These are phyloP conservation scores for Colletotrichum trifolii DNA, from an alignment of 2,329 filamentous ascomycete species.

Conservation along the genomic window DNA sequence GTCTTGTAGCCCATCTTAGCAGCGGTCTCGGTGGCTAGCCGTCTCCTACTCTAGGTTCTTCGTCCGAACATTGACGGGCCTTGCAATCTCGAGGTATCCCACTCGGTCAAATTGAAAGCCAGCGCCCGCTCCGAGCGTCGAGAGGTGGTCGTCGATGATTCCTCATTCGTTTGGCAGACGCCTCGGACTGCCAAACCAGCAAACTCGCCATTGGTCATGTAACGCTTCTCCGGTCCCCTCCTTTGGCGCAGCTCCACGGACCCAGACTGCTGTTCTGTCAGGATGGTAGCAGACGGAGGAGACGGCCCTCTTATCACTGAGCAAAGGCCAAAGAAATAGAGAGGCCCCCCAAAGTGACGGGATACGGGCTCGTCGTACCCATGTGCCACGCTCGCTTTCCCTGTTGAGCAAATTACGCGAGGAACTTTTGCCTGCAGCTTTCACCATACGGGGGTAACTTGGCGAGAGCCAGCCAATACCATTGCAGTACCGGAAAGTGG, in stretches of 20 bases:
- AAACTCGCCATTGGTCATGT: constrained; percentile 32
- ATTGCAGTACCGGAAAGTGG: constrained; percentile 32
- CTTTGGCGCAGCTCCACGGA: constrained; percentile 32
- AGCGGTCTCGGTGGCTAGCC: constrained; percentile 21
- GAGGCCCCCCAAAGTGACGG: constrained; percentile 20
- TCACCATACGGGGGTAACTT: constrained; percentile 47
- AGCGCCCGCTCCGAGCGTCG: constrained; percentile 32
- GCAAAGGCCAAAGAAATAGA: neutral
- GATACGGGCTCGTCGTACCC: constrained; percentile 36
- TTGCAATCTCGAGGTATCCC: constrained; percentile 20
- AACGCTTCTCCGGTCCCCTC: constrained; percentile 25
- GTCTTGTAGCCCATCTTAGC: constrained; percentile 7
- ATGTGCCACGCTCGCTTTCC: constrained; percentile 47
- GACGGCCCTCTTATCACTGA: constrained; percentile 33
- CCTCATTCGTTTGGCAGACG: constrained; percentile 34
- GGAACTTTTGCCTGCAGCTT: constrained; percentile 54
- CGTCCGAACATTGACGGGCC: constrained; percentile 14
- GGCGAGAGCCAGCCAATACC: constrained; percentile 43
- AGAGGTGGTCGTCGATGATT: constrained; percentile 25
- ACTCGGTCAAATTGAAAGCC: constrained; percentile 32
- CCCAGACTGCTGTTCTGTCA: constrained; percentile 21
- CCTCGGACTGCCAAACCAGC: constrained; percentile 24
- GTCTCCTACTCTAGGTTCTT: constrained; percentile 1
- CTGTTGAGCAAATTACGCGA: constrained; percentile 49
- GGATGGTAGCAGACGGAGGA: neutral